Conservation (phyloP, 352 stramenopile genomes). For the Pythium phragmitis region DNA sequence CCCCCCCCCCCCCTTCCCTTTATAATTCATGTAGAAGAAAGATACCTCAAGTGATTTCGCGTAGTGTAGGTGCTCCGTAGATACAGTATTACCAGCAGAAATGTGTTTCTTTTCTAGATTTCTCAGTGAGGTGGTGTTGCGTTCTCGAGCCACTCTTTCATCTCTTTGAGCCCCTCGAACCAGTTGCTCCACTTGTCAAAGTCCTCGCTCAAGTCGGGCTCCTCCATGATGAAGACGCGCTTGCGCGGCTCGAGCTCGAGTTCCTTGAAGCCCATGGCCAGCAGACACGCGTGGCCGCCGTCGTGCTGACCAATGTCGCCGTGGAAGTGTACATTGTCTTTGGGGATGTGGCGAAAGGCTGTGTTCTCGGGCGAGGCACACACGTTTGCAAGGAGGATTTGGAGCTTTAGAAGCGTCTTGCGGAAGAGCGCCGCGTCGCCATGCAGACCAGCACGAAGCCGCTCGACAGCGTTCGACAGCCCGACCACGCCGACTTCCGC, state of each 20-base stretch:
- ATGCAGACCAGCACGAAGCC: slow-evolving; percentile 41
- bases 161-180: slow-evolving; percentile 75
- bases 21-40: too few relatives aligned
- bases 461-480: slow-evolving; percentile 39
- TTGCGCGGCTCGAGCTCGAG: slow-evolving; percentile 45
- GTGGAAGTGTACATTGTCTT: slow-evolving; percentile 72
- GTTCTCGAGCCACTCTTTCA: slow-evolving; percentile 36
- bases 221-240: slow-evolving; percentile 68
- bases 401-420: slow-evolving; percentile 49
- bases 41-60: too few relatives aligned
- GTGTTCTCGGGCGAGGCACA: slow-evolving; percentile 68
- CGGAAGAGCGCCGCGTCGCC: slow-evolving; percentile 19
- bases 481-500: slow-evolving; percentile 41
- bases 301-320: slow-evolving; percentile 61
- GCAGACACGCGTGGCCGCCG: slow-evolving; percentile 59
- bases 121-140: background rate
- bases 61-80: background rate
- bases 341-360: slow-evolving; percentile 68
- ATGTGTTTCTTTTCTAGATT: slow-evolving; percentile 9
- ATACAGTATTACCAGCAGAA: slow-evolving; percentile 8
- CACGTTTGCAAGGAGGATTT: slow-evolving; percentile 59
- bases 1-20: too few relatives aligned
- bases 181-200: slow-evolving; percentile 78
- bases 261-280: slow-evolving; percentile 72
- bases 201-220: slow-evolving; percentile 71